phyloP scores from a whole-genome alignment of 352 stramenopile genomes.

The Plasmopara muralis region DNA sequence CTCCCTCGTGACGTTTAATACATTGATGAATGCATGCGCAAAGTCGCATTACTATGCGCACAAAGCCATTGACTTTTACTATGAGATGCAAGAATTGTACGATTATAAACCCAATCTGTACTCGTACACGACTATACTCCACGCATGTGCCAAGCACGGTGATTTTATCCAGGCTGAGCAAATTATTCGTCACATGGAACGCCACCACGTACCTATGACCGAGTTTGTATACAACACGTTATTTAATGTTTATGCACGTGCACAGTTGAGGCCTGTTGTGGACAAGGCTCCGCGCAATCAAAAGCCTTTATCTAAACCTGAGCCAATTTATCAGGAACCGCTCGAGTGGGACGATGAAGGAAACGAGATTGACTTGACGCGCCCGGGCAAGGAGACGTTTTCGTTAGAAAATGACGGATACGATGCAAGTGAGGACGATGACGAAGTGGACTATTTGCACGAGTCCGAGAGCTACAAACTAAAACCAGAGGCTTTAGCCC shows the following conservation, averaged over 20 bases:
- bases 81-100: slow-evolving; percentile 85
- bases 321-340: slow-evolving; percentile 58
- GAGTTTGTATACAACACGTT: slow-evolving; percentile 68
- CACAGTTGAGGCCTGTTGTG: slow-evolving; percentile 63
- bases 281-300: slow-evolving; percentile 60
- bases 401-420: slow-evolving; percentile 63
- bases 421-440: slow-evolving; percentile 51
- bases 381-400: slow-evolving; percentile 53
- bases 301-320: slow-evolving; percentile 21
- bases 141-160: slow-evolving; percentile 70
- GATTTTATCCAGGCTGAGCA: slow-evolving; percentile 69
- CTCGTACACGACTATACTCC: slow-evolving; percentile 66
- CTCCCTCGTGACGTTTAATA: slow-evolving; percentile 68
- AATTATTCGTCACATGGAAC: slow-evolving; percentile 65
- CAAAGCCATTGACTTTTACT: slow-evolving; percentile 80
- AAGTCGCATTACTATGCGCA: slow-evolving; percentile 83
- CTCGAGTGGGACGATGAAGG: slow-evolving; percentile 74
- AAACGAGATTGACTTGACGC: slow-evolving; percentile 61
- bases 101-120: slow-evolving; percentile 33
- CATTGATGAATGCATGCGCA: slow-evolving; percentile 72
- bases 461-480: slow-evolving; percentile 35
- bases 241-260: slow-evolving; percentile 74
- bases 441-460: slow-evolving; percentile 40
- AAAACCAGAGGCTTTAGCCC: slow-evolving; percentile 29
- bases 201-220: slow-evolving; percentile 58